Evolutionary conservation across 305 asterid genomes (phyloP), one percentile per base, ranked within the genome.

Genomic region (Solanum hybrid): DNA sequence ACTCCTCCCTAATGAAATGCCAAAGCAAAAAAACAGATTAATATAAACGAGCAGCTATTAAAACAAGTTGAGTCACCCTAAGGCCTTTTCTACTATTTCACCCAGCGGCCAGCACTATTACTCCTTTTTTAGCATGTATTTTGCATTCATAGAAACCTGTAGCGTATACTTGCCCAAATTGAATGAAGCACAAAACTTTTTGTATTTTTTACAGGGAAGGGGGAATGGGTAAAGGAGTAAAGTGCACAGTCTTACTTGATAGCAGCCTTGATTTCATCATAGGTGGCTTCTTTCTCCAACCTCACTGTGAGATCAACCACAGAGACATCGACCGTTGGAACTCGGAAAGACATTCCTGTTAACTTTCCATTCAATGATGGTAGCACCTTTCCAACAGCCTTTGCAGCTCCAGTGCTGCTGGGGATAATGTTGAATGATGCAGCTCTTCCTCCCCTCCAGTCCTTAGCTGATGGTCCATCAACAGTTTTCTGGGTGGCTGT

Each of bases 381-480:
- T n/a, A 91, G 90, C 37, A 91, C 92, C 84, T 91, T 91, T 27
- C 93, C 92, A 13, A 91, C 91, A 26, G 14, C 92, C 95, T 95
- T 95, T 65, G 97, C 97, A 91, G 98, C 98, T 75, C 98, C 97
- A 73, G 97, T 95, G 92, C 96, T 94, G 86, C 96, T 94, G 87
- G 98, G 98, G 77, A 95, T 95, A 82, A 95, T 95, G 93, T 94
- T 95, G 93, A 94, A 95, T 32, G 97, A 95, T 87, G 97, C 98
- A 80, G 96, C 98, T 85, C 98, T 93, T 92, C 98, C 98, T 91
- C 97, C 96, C 90, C 97, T 94, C 97, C 97, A 94, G 94, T 94
- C 98, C 94, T 95, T 95, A 91, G 90, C 91, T 20, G 98, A 94
- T n/a, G 98, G 98, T 27, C 98, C 98, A 92, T 95, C 98, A 88